These are phyloP conservation scores for Serendipita vermifera DNA, from an alignment of 768 basidiomycete species.

Conservation along the genomic window DNA sequence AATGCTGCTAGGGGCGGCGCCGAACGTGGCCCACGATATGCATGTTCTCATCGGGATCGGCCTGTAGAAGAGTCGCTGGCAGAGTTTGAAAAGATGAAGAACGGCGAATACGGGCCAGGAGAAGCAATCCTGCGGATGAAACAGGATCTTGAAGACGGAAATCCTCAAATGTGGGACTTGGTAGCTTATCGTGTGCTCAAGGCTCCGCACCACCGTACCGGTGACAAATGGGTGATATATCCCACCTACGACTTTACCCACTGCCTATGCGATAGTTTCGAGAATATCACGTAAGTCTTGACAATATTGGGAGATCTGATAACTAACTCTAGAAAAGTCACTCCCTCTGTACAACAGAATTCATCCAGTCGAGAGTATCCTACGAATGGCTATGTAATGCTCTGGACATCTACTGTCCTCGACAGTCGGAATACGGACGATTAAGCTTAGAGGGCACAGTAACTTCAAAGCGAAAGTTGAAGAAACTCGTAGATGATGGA, in stretches of 20 bases:
- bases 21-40: constrained; percentile 61
- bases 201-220: constrained; percentile 85
- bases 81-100: constrained; percentile 88
- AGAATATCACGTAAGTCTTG: constrained; percentile 86
- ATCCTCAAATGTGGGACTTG: constrained; percentile 99
- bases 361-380: constrained; percentile 87
- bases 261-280: constrained; percentile 94
- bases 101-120: constrained; percentile 80
- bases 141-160: constrained; percentile 80
- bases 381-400: constrained; percentile 99
- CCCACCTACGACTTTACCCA: constrained; percentile 99
- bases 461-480: constrained; percentile 93
- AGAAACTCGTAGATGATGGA: constrained; percentile 69
- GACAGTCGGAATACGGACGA: constrained; percentile 92
- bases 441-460: constrained; percentile 88
- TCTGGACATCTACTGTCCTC: constrained; percentile 92
- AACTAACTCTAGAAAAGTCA: too few relatives aligned
- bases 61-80: constrained; percentile 74
- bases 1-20: constrained; percentile 75
- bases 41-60: constrained; percentile 77
- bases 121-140: constrained; percentile 95
- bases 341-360: constrained; percentile 93
- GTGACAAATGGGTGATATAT: constrained; percentile 90
- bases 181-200: constrained; percentile 90
- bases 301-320: too few relatives aligned